A percentile compares a stretch with the other conserved stretches of the same genome.
Evolutionary conservation across 176 grass and related monocot species (phyloP).

Genomic region (Pontederia paniculata): DNA sequence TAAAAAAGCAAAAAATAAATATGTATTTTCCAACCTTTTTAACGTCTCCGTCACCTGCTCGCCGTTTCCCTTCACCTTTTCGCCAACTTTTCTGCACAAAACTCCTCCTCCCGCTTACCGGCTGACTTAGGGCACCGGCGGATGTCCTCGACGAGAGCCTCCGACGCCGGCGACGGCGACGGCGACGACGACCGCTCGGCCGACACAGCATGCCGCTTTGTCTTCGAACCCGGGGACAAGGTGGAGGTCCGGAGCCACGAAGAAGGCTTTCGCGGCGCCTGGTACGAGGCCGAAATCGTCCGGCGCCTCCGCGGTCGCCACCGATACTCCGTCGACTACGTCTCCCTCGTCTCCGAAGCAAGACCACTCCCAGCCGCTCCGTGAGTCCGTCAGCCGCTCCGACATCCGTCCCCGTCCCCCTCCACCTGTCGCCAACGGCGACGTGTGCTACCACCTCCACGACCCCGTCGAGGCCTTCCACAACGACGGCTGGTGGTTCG

Average conservation of each 20-base stretch:
- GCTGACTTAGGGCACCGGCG: too few species aligned
- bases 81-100: too few species aligned
- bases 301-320: not conserved
- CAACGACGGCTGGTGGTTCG: slow-evolving; percentile 66
- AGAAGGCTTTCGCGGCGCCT: slow-evolving; percentile 46
- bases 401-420: slow-evolving; percentile 3
- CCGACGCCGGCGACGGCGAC: not conserved
- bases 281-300: slow-evolving; percentile 51
- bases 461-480: slow-evolving; percentile 63
- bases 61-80: too few species aligned
- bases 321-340: slow-evolving; percentile 28
- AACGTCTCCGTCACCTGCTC: too few species aligned
- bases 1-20: too few species aligned
- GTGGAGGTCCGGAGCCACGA: slow-evolving; percentile 63
- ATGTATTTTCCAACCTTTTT: too few species aligned
- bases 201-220: not conserved
- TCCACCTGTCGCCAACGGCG: not conserved
- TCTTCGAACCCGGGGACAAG: slow-evolving; percentile 9
- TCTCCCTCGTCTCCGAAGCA: slow-evolving; percentile 32
- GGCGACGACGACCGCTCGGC: not conserved
- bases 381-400: slow-evolving; percentile 26
- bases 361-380: slow-evolving; percentile 21
- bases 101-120: too few species aligned
- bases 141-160: slow-evolving; percentile 6
- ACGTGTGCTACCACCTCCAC: not conserved